Conservation (phyloP, 2,329 filamentous ascomycete genomes). For the Botrytis galanthina region DNA sequence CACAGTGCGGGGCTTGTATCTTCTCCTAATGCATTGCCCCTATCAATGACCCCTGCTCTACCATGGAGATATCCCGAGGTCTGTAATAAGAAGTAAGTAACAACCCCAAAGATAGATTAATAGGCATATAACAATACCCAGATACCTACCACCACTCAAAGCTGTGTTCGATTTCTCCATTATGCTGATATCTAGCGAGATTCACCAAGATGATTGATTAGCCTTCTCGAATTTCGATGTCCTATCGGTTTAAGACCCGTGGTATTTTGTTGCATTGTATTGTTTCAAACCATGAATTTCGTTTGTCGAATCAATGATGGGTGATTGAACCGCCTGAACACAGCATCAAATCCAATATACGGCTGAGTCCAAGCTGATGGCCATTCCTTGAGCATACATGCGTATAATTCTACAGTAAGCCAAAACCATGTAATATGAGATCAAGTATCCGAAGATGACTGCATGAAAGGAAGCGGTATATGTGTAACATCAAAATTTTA, state of each 20-base stretch:
- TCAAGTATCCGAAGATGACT: not conserved
- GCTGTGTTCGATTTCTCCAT: not conserved
- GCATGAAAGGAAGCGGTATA: not conserved
- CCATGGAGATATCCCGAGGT: not conserved
- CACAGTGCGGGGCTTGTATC: not conserved
- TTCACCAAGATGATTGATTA: not conserved
- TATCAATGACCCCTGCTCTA: not conserved
- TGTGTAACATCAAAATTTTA: not conserved
- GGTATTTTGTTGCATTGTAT: not conserved
- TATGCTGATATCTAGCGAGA: not conserved
- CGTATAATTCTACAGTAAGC: not conserved
- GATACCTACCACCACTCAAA: not conserved
- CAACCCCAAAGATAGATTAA: not conserved
- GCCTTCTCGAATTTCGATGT: not conserved
- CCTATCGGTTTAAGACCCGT: not conserved
- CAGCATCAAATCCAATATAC: not conserved
- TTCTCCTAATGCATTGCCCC: not conserved
- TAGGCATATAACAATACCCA: not conserved
- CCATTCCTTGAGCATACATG: not conserved
- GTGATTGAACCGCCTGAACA: not conserved
- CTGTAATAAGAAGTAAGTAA: not conserved
- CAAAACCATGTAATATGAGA: not conserved
- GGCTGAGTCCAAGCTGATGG: not conserved
- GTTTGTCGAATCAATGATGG: not conserved
- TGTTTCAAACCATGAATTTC: not conserved